phyloP scores from a whole-genome alignment of 331 rosid species.

The Acacia pycnantha region DNA sequence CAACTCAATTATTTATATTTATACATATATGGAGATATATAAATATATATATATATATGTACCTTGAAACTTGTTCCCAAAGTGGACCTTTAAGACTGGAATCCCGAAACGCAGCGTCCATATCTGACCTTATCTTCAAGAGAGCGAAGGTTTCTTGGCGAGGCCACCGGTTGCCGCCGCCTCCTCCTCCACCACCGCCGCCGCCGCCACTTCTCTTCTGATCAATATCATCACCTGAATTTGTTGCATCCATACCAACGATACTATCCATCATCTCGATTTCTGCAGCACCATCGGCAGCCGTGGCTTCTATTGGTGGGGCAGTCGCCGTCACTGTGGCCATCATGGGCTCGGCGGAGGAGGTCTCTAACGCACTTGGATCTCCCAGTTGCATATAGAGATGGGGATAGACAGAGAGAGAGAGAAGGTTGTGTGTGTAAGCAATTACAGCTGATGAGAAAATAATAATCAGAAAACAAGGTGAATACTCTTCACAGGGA shows the following conservation, averaged over 20 bases:
- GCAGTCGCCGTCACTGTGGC: background rate
- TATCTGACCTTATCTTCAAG: slow-evolving; percentile 82
- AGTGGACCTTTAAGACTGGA: slow-evolving; percentile 93
- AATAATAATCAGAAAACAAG: slow-evolving; percentile 38
- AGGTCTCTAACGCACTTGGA: slow-evolving; percentile 28
- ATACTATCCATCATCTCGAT: slow-evolving; percentile 5
- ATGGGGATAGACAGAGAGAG: background rate
- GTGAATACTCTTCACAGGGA: slow-evolving; percentile 56
- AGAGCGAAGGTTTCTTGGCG: slow-evolving; percentile 86
- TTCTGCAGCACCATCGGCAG: background rate
- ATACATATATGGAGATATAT: no score
- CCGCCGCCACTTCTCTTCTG: slow-evolving; percentile 28
- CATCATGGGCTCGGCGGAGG: slow-evolving; percentile 33
- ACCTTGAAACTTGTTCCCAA: slow-evolving; percentile 98
- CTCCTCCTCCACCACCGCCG: slow-evolving; percentile 39
- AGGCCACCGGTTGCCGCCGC: slow-evolving; percentile 82
- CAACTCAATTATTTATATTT: background rate
- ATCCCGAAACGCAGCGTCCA: slow-evolving; percentile 83
- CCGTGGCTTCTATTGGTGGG: background rate
- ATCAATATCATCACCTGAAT: slow-evolving; percentile 47
- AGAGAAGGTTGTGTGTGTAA: slow-evolving; percentile 25
- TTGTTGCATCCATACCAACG: background rate
- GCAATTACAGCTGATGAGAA: slow-evolving; percentile 43
- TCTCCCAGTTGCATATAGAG: slow-evolving; percentile 41
- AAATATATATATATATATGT: background rate